Evolutionary conservation across 441 rosid genomes (phyloP), one percentile per base, ranked within the genome.

Genomic region (California macrophylla): DNA sequence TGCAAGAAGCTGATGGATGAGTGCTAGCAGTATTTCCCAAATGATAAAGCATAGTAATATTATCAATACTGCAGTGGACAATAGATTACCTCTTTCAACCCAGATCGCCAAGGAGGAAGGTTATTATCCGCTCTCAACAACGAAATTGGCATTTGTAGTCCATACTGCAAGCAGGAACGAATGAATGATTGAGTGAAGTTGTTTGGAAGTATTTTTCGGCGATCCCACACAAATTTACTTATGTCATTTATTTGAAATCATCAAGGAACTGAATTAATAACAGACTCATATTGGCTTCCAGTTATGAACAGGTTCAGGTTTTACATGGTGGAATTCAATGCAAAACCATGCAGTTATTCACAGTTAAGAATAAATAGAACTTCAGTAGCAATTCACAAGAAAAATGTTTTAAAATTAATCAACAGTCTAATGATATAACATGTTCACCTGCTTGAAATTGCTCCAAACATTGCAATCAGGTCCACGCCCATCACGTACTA

Each of bases 381-480:
- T 50, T 18, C 52, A 50, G 58, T 60, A 60, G 8, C 64, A 0
- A 60, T 21, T 24, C 52, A 45, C 3, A 45, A n/a, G 52, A 4
- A 45, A 45, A 16, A 4, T 50, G 20, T 50, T 50, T 40, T n/a
- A 5, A 50, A 60, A 23, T 25, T 9, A 9, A 60, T 9, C 24
- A 21, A 21, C 29, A 23, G 28, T 60, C n/a, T 23, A 8, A 8
- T 5, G 13, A 47, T 20, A 66, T 12, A 45, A 69, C 13, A 16
- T 54, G 64, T 61, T 71, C 74, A 92, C 98, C 96, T 94, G 98
- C 82, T 94, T 90, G 84, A 94, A 94, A 78, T 92, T 94, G 81
- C 97, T 94, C 97, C 98, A 94, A 52, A 94, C 92, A 78, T 92
- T 91, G 80, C 94, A 86, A 54, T 92, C 87, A 24, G 98, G 98